Conservation (phyloP, 2,329 filamentous ascomycete genomes). For the Metarhizium album region DNA sequence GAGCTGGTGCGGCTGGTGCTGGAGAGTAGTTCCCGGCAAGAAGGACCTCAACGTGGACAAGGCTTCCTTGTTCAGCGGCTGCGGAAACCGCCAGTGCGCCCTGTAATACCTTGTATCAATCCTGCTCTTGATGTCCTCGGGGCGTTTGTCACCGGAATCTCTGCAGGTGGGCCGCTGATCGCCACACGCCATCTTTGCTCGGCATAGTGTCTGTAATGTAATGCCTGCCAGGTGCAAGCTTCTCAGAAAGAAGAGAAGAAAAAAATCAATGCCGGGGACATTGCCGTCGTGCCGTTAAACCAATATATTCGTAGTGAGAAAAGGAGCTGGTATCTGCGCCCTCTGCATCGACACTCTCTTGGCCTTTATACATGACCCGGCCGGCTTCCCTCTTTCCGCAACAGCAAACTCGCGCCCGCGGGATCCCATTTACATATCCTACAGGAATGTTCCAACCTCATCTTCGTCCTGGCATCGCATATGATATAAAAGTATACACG, state of each 20-base stretch:
- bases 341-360: background rate
- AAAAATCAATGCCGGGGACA: background rate
- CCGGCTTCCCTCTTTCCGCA: too few species aligned
- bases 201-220: background rate
- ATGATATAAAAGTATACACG: too few species aligned
- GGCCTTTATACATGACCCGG: slow-evolving; percentile 2
- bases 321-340: background rate
- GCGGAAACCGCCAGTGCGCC: slow-evolving; percentile 4
- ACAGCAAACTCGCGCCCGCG: too few species aligned
- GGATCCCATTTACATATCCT: too few species aligned
- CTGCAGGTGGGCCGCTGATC: background rate
- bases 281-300: background rate
- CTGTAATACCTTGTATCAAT: background rate
- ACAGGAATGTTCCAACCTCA: too few species aligned
- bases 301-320: background rate
- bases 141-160: background rate
- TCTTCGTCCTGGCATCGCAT: too few species aligned
- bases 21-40: slow-evolving; percentile 55
- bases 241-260: too few species aligned
- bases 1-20: slow-evolving; percentile 92
- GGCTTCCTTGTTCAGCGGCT: slow-evolving; percentile 12
- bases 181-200: too few species aligned
- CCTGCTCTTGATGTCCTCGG: background rate
- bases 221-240: background rate
- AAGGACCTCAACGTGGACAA: slow-evolving; percentile 25